Conservation (phyloP, 768 basidiomycete species). For the Rossbeevera mucosa region DNA sequence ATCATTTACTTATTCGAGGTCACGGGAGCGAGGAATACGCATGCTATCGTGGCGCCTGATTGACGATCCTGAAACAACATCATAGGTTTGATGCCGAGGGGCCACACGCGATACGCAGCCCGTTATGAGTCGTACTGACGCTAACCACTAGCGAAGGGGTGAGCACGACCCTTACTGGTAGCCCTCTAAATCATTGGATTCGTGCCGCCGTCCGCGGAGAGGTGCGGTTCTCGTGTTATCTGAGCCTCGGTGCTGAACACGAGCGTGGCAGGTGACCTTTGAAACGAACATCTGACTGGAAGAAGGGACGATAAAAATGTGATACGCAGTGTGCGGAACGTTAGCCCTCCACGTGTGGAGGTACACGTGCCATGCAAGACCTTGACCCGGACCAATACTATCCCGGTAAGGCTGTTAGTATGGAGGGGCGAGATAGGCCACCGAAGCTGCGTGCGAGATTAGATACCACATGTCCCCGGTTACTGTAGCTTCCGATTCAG, state of each 20-base stretch:
- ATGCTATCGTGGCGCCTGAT: not conserved
- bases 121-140: not conserved
- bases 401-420: constrained; percentile 7
- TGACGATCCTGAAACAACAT: not conserved
- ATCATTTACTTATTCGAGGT: not conserved
- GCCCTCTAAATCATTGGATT: not conserved
- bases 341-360: constrained; percentile 5
- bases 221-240: not conserved
- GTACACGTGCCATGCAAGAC: constrained; percentile 7
- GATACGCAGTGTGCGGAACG: not conserved
- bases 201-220: not conserved
- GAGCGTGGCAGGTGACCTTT: not conserved
- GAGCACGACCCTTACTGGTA: not conserved
- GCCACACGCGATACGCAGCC: not conserved
- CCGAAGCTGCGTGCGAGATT: not conserved
- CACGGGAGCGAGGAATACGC: not conserved
- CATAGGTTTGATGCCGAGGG: not conserved
- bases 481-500: not conserved
- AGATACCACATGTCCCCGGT: not conserved
- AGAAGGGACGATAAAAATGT: not conserved
- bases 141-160: not conserved
- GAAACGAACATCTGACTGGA: not conserved
- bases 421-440: not conserved
- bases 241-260: not conserved
- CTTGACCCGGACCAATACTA: not conserved